Percentiles rank a stretch among this genome's conserved stretches.
Evolutionary conservation across 2,329 filamentous ascomycete species (phyloP).

Genomic region (Hawksworthiomyces lignivorus): DNA sequence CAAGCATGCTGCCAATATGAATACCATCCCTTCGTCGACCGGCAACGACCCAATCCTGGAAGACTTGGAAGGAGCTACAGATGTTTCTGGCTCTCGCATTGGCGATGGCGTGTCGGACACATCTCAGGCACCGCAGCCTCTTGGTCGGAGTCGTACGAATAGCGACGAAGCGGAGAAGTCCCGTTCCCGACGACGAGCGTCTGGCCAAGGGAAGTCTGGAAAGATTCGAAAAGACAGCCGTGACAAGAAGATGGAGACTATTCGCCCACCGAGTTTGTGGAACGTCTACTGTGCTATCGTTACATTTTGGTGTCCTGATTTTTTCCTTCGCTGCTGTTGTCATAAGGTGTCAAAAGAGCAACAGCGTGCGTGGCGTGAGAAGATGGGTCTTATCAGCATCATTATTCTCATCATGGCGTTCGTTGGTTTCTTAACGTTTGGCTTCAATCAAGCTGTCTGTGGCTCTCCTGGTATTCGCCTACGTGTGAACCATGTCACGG

Average conservation of each 20-base stretch:
- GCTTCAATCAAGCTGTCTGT: slow-evolving; percentile 87
- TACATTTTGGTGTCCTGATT: slow-evolving; percentile 90
- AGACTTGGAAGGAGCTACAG: slow-evolving; percentile 59
- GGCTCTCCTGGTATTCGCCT: slow-evolving; percentile 63
- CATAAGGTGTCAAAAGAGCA: slow-evolving; percentile 80
- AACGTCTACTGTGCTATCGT: slow-evolving; percentile 89
- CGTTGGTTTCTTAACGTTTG: slow-evolving; percentile 94
- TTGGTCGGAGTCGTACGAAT: slow-evolving; percentile 25
- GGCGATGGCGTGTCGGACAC: slow-evolving; percentile 25
- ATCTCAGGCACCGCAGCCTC: slow-evolving; percentile 20
- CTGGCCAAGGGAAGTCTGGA: slow-evolving; percentile 41
- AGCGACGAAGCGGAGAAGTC: slow-evolving; percentile 32
- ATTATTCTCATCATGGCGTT: slow-evolving; percentile 81
- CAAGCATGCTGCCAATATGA: slow-evolving; percentile 90
- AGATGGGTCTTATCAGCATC: slow-evolving; percentile 93
- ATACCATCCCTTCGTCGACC: slow-evolving; percentile 80
- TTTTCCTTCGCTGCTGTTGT: slow-evolving; percentile 77
- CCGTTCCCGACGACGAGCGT: slow-evolving; percentile 26
- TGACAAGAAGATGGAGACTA: slow-evolving; percentile 52
- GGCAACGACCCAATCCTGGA: slow-evolving; percentile 85
- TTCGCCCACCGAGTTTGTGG: slow-evolving; percentile 81
- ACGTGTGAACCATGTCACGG: slow-evolving; percentile 71
- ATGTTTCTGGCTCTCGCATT: slow-evolving; percentile 25
- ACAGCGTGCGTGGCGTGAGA: slow-evolving; percentile 91
- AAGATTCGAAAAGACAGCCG: slow-evolving; percentile 55